Conservation (phyloP, 73 alveolate species). For the Stentor roeselii region DNA sequence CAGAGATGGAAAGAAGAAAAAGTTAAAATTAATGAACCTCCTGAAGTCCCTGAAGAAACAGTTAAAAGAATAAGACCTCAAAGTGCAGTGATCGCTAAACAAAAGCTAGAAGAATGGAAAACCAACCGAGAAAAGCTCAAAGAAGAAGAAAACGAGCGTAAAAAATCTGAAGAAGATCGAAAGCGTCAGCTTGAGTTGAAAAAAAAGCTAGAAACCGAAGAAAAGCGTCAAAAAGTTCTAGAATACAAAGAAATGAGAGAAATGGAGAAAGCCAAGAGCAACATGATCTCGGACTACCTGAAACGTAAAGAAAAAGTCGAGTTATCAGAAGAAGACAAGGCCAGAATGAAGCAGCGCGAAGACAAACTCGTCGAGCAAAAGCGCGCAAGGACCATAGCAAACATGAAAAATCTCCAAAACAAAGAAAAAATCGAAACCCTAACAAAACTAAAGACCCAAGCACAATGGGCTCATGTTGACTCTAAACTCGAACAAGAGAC, state of each 20-base stretch:
- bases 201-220: constrained; percentile 1
- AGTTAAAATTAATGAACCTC: neutral
- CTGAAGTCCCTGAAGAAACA: neutral
- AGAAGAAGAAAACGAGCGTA: neutral
- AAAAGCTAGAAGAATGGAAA: constrained; percentile 30
- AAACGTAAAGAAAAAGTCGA: neutral
- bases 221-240: neutral
- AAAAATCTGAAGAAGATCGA: neutral
- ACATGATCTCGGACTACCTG: neutral
- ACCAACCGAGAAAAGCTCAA: neutral
- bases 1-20: constrained; percentile 26
- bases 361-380: neutral
- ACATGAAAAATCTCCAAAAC: neutral
- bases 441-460: neutral
- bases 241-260: constrained; percentile 27
- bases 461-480: constrained; percentile 22
- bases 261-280: neutral
- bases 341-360: constrained; percentile 25
- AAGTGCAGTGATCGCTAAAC: constrained; percentile 19
- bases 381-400: neutral
- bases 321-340: constrained; percentile 22
- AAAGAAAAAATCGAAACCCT: neutral
- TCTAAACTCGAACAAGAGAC: constrained; percentile 26
- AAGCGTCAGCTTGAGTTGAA: neutral
- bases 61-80: neutral